Evolutionary conservation across 140 eudicot species (phyloP).

Genomic region (Flaveria floridana): DNA sequence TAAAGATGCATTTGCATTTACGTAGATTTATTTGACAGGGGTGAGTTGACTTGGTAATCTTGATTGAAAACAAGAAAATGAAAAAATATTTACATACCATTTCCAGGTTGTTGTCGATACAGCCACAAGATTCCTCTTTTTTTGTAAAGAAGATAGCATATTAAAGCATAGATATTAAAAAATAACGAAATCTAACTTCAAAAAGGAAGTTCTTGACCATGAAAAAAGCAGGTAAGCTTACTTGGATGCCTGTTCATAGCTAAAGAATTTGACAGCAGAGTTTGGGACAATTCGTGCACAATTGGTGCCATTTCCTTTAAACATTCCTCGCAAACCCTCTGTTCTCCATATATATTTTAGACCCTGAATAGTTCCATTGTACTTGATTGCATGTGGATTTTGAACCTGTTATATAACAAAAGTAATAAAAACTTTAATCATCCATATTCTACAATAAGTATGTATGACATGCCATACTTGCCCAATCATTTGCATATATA

Average conservation of each 20-base stretch:
- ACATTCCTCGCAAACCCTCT: constrained; percentile 84
- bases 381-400: constrained; percentile 85
- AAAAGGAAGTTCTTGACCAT: not conserved
- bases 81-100: constrained; percentile 52
- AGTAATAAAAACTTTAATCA: constrained; percentile 1
- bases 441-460: not conserved
- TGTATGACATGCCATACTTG: not conserved
- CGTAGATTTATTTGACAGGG: not conserved
- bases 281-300: constrained; percentile 98
- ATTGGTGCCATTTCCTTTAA: constrained; percentile 96
- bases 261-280: constrained; percentile 95
- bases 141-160: not conserved
- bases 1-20: not conserved
- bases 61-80: not conserved
- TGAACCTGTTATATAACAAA: constrained; percentile 61
- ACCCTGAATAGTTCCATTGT: constrained; percentile 88
- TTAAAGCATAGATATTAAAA: not conserved
- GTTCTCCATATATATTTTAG: constrained; percentile 89
- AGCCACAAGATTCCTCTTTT: constrained; percentile 85
- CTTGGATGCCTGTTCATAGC: constrained; percentile 98
- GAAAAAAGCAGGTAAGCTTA: constrained; percentile 30
- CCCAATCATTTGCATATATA: not conserved
- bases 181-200: constrained; percentile 6
- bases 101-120: constrained; percentile 79
- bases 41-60: not conserved